Conservation (phyloP, 768 basidiomycete species). For the Calocybe indica region DNA sequence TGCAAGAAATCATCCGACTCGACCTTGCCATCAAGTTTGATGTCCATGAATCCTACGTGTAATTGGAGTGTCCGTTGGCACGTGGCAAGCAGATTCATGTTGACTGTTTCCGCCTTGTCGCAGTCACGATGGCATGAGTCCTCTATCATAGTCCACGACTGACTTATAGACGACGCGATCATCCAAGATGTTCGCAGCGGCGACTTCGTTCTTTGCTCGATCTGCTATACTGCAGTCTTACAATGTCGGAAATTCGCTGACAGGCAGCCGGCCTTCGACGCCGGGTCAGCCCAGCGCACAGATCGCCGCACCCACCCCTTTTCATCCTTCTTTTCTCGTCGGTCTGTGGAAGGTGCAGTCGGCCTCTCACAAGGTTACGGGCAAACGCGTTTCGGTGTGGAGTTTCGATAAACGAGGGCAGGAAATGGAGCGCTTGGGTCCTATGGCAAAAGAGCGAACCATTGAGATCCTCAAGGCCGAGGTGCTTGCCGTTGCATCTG, state of each 20-base stretch:
- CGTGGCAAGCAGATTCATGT: constrained; percentile 1
- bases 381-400: constrained; percentile 92
- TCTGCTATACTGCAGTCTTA: constrained; percentile 81
- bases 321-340: constrained; percentile 54
- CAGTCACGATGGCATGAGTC: neutral
- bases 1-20: too few species aligned
- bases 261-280: constrained; percentile 41
- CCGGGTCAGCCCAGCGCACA: constrained; percentile 32
- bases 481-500: constrained; percentile 38
- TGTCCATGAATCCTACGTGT: too few species aligned
- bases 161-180: neutral
- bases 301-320: constrained; percentile 30
- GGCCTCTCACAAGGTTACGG: constrained; percentile 84
- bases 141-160: too few species aligned
- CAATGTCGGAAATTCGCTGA: constrained; percentile 43
- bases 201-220: constrained; percentile 76
- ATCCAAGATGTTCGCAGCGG: constrained; percentile 66
- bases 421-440: constrained; percentile 67
- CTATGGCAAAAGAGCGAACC: constrained; percentile 62
- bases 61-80: neutral
- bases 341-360: constrained; percentile 89
- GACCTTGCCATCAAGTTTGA: too few species aligned
- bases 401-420: constrained; percentile 75
- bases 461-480: constrained; percentile 88
- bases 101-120: too few species aligned